Conservation (phyloP, 2,329 filamentous ascomycete genomes). For the Massarina eburnea region DNA sequence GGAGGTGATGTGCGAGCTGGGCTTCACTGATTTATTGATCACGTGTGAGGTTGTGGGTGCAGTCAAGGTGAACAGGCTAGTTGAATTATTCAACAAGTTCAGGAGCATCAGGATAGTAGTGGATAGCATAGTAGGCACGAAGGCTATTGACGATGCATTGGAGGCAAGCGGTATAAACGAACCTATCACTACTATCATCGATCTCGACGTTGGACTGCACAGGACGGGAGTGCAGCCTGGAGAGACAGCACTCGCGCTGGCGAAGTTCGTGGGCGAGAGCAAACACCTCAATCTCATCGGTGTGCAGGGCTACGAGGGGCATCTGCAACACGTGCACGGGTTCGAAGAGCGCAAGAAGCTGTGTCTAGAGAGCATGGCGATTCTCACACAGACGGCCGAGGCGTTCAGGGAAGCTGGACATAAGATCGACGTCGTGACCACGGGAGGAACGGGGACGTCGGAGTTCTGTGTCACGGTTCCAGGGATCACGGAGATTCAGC, state of each 20-base stretch:
- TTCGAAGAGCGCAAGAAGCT: constrained; percentile 44
- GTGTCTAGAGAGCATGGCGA: constrained; percentile 52
- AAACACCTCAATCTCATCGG: constrained; percentile 50
- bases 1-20: constrained; percentile 43
- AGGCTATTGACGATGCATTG: constrained; percentile 50
- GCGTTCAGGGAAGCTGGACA: constrained; percentile 47
- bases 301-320: constrained; percentile 57
- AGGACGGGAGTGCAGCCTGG: constrained; percentile 52
- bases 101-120: constrained; percentile 50
- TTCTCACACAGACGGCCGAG: constrained; percentile 48
- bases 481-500: constrained; percentile 57
- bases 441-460: constrained; percentile 55
- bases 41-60: constrained; percentile 55
- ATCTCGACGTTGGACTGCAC: constrained; percentile 55
- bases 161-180: constrained; percentile 39
- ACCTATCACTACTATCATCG: constrained; percentile 48
- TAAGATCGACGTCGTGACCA: constrained; percentile 54
- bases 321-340: constrained; percentile 55
- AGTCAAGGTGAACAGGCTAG: constrained; percentile 50
- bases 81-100: constrained; percentile 47
- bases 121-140: constrained; percentile 50
- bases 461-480: constrained; percentile 56
- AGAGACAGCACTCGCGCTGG: constrained; percentile 45
- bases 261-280: constrained; percentile 41
- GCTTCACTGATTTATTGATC: constrained; percentile 54